A percentile compares a stretch with the other conserved stretches of the same genome.
These are phyloP conservation scores for Fraxinus excelsior DNA, from an alignment of 257 asterid genomes.

Conservation along the genomic window DNA sequence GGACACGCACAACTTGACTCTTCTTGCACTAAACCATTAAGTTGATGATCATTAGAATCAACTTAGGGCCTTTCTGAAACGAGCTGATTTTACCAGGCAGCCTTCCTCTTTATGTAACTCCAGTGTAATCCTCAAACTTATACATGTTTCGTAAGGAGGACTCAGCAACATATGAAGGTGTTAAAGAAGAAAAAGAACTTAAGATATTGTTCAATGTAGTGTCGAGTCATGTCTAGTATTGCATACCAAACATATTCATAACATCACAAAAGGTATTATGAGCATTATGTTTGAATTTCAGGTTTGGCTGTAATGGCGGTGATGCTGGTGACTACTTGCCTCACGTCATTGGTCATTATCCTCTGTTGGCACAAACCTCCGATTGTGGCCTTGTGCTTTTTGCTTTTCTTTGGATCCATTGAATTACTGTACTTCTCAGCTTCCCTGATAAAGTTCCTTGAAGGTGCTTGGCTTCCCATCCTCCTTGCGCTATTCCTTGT, in stretches of 20 bases:
- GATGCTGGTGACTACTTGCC: slow-evolving; percentile 96
- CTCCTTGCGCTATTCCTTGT: slow-evolving; percentile 91
- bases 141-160: neutral
- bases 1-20: neutral
- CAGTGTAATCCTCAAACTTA: neutral
- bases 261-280: slow-evolving; percentile 1
- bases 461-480: slow-evolving; percentile 99
- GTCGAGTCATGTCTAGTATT: neutral
- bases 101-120: neutral
- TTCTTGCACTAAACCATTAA: neutral
- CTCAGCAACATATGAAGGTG: neutral
- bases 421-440: slow-evolving; percentile 91
- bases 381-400: slow-evolving; percentile 66
- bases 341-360: slow-evolving; percentile 84
- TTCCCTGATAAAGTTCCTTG: slow-evolving; percentile 83
- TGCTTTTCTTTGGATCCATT: slow-evolving; percentile 82
- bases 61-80: neutral
- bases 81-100: neutral
- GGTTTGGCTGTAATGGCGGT: slow-evolving; percentile 97
- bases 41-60: neutral
- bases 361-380: slow-evolving; percentile 97
- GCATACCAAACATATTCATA: neutral
- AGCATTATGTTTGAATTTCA: slow-evolving; percentile 30
- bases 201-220: neutral
- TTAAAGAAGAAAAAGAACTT: neutral